phyloP scores from a whole-genome alignment of 2,329 filamentous ascomycete species.

The Teratosphaeria viscida region DNA sequence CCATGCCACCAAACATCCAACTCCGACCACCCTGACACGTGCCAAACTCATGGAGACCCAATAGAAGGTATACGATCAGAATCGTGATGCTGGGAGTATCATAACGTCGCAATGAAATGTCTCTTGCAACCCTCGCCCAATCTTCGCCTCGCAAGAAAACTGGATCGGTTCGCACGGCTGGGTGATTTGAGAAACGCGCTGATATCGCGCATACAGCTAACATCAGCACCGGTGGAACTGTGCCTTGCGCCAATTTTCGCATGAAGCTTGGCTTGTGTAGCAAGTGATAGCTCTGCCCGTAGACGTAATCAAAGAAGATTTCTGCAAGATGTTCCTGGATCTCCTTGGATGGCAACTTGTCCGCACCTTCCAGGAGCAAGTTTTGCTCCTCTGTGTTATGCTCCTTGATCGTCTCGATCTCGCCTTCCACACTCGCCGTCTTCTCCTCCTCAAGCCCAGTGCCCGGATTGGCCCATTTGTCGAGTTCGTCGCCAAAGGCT shows the following conservation, averaged over 20 bases:
- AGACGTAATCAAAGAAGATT: constrained; percentile 90
- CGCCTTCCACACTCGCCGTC: constrained; percentile 11
- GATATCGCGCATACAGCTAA: constrained; percentile 92
- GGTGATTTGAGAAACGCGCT: constrained; percentile 88
- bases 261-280: constrained; percentile 97
- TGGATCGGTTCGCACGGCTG: constrained; percentile 62
- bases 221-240: constrained; percentile 78
- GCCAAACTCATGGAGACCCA: constrained; percentile 90
- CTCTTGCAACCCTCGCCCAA: constrained; percentile 79
- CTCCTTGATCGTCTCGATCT: constrained; percentile 6
- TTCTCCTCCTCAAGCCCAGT: constrained; percentile 41
- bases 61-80: constrained; percentile 74
- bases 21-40: constrained; percentile 93
- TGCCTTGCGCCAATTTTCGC: constrained; percentile 68
- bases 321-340: constrained; percentile 89
- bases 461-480: constrained; percentile 59
- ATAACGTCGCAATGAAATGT: constrained; percentile 77
- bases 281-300: constrained; percentile 88
- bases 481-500: constrained; percentile 72
- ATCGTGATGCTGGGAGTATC: constrained; percentile 96
- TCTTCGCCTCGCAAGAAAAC: constrained; percentile 82
- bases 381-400: constrained; percentile 61
- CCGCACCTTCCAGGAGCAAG: constrained; percentile 69
- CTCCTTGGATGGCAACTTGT: constrained; percentile 72
- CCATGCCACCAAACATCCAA: constrained; percentile 92